phyloP scores from a whole-genome alignment of 2,329 filamentous ascomycete genomes.

The Phyllosticta citriasiana region DNA sequence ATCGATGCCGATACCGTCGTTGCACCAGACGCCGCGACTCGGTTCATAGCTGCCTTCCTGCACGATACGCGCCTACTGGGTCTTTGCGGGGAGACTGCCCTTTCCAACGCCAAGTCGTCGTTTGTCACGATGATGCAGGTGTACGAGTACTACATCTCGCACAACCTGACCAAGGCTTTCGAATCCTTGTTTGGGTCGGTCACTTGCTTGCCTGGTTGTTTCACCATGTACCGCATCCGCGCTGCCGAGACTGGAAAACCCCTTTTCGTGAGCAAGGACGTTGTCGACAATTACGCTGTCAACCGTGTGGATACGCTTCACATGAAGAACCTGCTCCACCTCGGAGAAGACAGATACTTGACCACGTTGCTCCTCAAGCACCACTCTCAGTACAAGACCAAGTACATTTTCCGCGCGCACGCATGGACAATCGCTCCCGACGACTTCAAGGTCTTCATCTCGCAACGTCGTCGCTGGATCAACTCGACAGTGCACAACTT shows the following conservation, averaged over 20 bases:
- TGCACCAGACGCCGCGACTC: constrained; percentile 76
- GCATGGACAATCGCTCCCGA: constrained; percentile 97
- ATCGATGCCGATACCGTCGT: constrained; percentile 98
- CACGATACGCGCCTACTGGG: constrained; percentile 90
- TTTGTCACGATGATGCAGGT: constrained; percentile 99
- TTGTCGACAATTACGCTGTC: constrained; percentile 78
- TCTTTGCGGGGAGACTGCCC: constrained; percentile 85
- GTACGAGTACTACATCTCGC: constrained; percentile 99
- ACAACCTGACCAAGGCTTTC: constrained; percentile 94
- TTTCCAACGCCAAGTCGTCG: constrained; percentile 87
- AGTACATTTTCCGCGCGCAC: constrained; percentile 85
- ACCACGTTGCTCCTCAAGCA: constrained; percentile 90
- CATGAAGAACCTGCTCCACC: constrained; percentile 95
- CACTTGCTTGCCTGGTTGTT: constrained; percentile 96
- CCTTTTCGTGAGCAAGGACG: constrained; percentile 86
- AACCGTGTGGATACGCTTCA: constrained; percentile 96
- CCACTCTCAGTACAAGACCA: constrained; percentile 93
- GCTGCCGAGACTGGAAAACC: constrained; percentile 92
- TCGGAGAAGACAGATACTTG: constrained; percentile 95
- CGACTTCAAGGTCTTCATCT: constrained; percentile 88
- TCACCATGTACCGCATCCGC: constrained; percentile 97
- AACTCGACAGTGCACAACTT: constrained; percentile 98
- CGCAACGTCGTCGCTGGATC: constrained; percentile 98
- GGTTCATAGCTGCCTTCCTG: constrained; percentile 84
- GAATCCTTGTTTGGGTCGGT: constrained; percentile 95